Conservation (phyloP, 1,284 basidiomycete genomes). For the Ustilago shanxiensis region DNA sequence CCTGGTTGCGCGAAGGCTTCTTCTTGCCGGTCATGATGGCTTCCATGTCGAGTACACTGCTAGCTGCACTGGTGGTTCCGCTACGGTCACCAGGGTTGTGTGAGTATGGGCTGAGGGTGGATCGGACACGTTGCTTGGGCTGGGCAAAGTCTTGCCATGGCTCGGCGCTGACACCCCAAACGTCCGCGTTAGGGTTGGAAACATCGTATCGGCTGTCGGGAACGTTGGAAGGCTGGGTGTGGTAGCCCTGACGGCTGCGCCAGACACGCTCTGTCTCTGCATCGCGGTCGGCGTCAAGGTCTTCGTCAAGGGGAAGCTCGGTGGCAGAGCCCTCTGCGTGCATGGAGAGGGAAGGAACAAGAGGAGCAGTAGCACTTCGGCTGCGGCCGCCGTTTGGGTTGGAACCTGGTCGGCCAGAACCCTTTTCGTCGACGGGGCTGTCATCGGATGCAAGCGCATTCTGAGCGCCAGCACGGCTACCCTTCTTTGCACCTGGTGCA, state of each 20-base stretch:
- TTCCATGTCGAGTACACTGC: slow-evolving; percentile 65
- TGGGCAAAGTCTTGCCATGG: slow-evolving; percentile 69
- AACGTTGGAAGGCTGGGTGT: slow-evolving; percentile 47
- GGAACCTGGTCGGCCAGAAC: slow-evolving; percentile 23
- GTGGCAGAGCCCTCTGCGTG: slow-evolving; percentile 34
- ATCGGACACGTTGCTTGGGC: slow-evolving; percentile 45
- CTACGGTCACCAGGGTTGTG: slow-evolving; percentile 33
- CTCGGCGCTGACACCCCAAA: slow-evolving; percentile 66
- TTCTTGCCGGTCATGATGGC: slow-evolving; percentile 63
- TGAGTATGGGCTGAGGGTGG: slow-evolving; percentile 49
- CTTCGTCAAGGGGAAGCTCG: slow-evolving; percentile 42
- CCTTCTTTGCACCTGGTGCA: slow-evolving; percentile 23
- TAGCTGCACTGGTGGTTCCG: slow-evolving; percentile 56
- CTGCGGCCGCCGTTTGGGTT: slow-evolving; percentile 33
- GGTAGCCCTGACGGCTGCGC: slow-evolving; percentile 49
- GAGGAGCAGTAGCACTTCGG: slow-evolving; percentile 42
- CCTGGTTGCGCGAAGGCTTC: slow-evolving; percentile 28
- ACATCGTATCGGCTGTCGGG: slow-evolving; percentile 52
- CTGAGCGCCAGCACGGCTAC: slow-evolving; percentile 1
- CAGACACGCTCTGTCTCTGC: slow-evolving; percentile 48
- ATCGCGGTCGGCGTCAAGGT: slow-evolving; percentile 46
- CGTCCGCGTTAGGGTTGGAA: slow-evolving; percentile 64
- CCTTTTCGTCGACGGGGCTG: slow-evolving; percentile 34
- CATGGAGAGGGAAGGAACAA: slow-evolving; percentile 47
- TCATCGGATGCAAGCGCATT: slow-evolving; percentile 9